phyloP scores from a whole-genome alignment of 441 rosid species.

The Theobroma grandiflorum region DNA sequence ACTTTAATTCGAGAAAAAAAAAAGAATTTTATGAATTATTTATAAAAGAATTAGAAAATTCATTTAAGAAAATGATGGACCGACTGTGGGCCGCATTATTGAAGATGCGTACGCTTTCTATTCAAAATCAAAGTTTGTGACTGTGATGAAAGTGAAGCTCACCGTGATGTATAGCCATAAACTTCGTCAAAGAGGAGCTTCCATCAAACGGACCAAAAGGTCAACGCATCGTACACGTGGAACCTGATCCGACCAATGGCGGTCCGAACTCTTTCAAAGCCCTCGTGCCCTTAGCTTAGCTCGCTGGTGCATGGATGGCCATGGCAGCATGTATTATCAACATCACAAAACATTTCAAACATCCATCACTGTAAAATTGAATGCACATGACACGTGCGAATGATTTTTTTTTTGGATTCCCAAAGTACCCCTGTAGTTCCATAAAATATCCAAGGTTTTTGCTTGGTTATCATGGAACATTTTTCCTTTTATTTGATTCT shows the following conservation, averaged over 20 bases:
- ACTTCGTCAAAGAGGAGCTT: background rate
- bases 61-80: too few relatives aligned
- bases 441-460: background rate
- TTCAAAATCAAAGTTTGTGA: background rate
- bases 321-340: background rate
- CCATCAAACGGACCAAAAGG: background rate
- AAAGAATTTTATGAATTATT: too few relatives aligned
- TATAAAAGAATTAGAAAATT: too few relatives aligned
- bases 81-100: too few relatives aligned
- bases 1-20: too few relatives aligned
- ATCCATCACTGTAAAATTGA: background rate
- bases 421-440: background rate
- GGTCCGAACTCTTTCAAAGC: conserved; percentile 11
- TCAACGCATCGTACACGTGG: conserved; percentile 29
- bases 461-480: background rate
- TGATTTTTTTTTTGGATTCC: background rate
- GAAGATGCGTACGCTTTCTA: background rate
- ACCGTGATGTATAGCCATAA: background rate
- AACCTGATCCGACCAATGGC: conserved; percentile 5
- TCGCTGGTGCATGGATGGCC: background rate
- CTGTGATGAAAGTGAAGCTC: background rate
- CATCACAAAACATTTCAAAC: too few relatives aligned
- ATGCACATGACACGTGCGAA: conserved; percentile 20
- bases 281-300: conserved; percentile 10
- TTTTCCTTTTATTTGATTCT: too few relatives aligned